Evolutionary conservation across 1,139 yeast species (phyloP).

Genomic region (Diutina pseudorugosa): DNA sequence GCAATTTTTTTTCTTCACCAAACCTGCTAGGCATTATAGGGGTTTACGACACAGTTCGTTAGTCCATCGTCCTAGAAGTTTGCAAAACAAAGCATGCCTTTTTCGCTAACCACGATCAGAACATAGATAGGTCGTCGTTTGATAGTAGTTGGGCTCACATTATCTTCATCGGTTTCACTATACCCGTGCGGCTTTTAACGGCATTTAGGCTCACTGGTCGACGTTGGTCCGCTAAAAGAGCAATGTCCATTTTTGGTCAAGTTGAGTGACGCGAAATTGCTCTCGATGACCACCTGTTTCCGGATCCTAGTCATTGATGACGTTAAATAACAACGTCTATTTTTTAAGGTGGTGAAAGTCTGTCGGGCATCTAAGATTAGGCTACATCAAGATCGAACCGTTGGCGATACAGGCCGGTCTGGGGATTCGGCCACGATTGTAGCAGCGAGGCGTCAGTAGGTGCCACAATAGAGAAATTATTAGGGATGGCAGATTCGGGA

Average conservation of each 20-base stretch:
- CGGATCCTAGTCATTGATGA: not conserved
- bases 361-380: not conserved
- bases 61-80: not conserved
- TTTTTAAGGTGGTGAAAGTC: not conserved
- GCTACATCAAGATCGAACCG: not conserved
- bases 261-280: not conserved
- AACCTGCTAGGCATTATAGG: not conserved
- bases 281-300: not conserved
- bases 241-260: not conserved
- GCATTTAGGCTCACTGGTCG: not conserved
- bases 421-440: not conserved
- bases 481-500: not conserved
- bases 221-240: not conserved
- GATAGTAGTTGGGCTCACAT: conserved; percentile 4
- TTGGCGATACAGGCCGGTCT: not conserved
- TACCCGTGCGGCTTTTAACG: not conserved
- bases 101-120: conserved; percentile 4
- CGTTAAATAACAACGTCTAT: not conserved
- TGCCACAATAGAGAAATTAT: not conserved
- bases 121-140: conserved; percentile 3
- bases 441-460: not conserved
- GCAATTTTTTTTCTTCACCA: not conserved
- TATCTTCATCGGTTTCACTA: no score
- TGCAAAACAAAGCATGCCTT: not conserved
- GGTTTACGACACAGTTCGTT: not conserved